Conservation (phyloP, 148 eudicot species). For the Chenopodium quinoa region DNA sequence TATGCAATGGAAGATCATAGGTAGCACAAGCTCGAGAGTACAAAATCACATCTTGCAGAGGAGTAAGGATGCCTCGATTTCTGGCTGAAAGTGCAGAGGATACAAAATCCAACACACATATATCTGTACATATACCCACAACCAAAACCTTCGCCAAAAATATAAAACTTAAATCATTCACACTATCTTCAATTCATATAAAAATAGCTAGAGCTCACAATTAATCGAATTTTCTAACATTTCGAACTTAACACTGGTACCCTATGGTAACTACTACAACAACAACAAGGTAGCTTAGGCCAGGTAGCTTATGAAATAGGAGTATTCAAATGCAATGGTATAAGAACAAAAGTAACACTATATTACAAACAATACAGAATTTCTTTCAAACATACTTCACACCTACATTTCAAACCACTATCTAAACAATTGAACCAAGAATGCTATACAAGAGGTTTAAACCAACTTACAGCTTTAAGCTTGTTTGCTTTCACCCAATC, state of each 20-base stretch:
- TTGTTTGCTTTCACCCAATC: conserved; percentile 82
- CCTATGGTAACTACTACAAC: too few relatives aligned
- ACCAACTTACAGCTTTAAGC: conserved; percentile 64
- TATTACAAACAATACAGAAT: too few relatives aligned
- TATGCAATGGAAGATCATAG: conserved; percentile 72
- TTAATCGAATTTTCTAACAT: too few relatives aligned
- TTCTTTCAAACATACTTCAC: too few relatives aligned
- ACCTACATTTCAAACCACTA: too few relatives aligned
- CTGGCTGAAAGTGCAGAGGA: conserved; percentile 85
- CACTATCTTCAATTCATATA: neutral
- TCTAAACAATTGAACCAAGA: too few relatives aligned
- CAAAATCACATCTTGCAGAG: conserved; percentile 76
- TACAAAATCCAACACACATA: conserved; percentile 84
- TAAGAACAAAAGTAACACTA: too few relatives aligned
- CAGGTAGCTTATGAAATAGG: too few relatives aligned
- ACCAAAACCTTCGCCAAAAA: conserved; percentile 62
- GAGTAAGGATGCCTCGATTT: conserved; percentile 72
- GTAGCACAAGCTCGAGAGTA: conserved; percentile 90
- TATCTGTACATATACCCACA: conserved; percentile 89
- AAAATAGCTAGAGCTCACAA: too few relatives aligned
- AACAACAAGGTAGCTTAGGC: too few relatives aligned
- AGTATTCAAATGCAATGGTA: too few relatives aligned
- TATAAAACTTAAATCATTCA: neutral
- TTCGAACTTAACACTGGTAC: too few relatives aligned
- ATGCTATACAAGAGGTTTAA: neutral